Conservation (phyloP, 2,329 filamentous ascomycete species). For the Chaetomium globosum region DNA sequence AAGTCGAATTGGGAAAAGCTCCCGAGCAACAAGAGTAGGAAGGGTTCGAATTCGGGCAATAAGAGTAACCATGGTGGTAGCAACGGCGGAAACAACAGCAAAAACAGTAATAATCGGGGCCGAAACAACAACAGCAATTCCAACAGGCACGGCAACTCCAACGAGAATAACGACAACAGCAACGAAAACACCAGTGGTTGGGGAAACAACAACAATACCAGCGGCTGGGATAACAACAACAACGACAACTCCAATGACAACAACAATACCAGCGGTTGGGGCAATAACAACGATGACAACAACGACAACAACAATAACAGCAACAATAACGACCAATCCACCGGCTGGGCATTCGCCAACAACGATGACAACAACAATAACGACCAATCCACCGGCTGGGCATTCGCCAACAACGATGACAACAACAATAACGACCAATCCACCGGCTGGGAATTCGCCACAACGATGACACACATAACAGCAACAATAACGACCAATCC, state of each 20-base stretch:
- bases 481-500: not conserved
- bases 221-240: not conserved
- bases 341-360: not conserved
- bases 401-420: not conserved
- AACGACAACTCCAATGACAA: slow-evolving; percentile 8
- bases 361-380: slow-evolving; percentile 1
- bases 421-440: slow-evolving; percentile 1
- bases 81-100: not conserved
- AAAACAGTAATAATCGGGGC: not conserved
- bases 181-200: not conserved
- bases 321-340: not conserved
- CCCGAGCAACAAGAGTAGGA: slow-evolving; percentile 18
- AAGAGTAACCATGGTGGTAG: not conserved
- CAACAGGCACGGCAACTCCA: not conserved
- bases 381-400: not conserved
- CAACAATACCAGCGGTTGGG: not conserved
- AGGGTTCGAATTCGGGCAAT: slow-evolving; percentile 1
- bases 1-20: slow-evolving; percentile 10
- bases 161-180: slow-evolving; percentile 1
- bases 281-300: not conserved
- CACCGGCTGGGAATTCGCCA: not conserved
- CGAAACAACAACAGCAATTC: not conserved
- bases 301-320: slow-evolving; percentile 5
- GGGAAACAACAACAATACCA: not conserved
- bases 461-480: slow-evolving; percentile 7